Percentiles rank a stretch among this genome's conserved stretches.
Conservation (phyloP, 345 rosid genomes). For the Schrenkiella parvula region DNA sequence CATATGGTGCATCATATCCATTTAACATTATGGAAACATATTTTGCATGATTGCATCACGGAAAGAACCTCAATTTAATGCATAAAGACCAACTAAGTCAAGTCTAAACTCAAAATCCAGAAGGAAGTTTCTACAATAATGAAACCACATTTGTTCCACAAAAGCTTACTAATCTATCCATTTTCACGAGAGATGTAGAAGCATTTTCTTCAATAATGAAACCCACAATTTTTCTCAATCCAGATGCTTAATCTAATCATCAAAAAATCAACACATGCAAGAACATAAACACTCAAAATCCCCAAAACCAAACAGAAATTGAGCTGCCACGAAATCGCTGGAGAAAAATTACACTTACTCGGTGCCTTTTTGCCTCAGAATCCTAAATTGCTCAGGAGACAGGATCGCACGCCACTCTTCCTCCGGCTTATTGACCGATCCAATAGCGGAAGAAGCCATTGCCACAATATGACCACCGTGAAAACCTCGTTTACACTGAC, state of each 20-base stretch:
- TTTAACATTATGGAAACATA: neutral
- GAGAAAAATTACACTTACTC: constrained; percentile 42
- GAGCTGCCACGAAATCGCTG: neutral
- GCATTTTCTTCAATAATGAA: too few relatives aligned
- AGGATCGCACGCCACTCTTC: constrained; percentile 90
- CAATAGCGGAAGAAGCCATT: constrained; percentile 51
- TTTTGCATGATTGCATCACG: neutral
- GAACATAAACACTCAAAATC: neutral
- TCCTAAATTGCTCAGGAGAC: constrained; percentile 79
- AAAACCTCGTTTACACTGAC: constrained; percentile 30
- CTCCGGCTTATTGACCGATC: constrained; percentile 65
- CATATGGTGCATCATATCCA: neutral
- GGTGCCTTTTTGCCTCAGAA: constrained; percentile 81
- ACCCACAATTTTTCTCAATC: neutral
- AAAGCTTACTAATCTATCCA: too few relatives aligned
- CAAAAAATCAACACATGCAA: neutral
- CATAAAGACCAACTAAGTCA: neutral
- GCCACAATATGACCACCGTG: constrained; percentile 45
- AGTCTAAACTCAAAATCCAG: neutral
- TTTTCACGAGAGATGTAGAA: too few relatives aligned
- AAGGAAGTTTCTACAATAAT: neutral
- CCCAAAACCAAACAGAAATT: neutral
- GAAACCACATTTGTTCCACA: too few relatives aligned
- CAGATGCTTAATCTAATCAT: neutral
- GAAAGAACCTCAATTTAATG: neutral